Evolutionary conservation across 2,329 filamentous ascomycete species (phyloP).

Genomic region (Chaetothyriales sp.): DNA sequence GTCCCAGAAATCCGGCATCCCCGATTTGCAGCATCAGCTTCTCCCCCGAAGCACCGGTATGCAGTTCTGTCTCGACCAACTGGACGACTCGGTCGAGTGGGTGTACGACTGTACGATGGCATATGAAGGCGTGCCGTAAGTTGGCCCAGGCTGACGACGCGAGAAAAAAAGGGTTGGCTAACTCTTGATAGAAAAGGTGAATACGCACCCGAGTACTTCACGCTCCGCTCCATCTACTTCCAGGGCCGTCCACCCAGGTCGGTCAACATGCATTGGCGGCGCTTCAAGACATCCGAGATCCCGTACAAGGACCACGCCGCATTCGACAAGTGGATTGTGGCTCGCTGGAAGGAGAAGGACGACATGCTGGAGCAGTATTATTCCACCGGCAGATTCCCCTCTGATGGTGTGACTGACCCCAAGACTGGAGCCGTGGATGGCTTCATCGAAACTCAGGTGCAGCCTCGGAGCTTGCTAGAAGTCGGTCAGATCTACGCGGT

Average conservation of each 20-base stretch:
- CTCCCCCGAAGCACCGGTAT: conserved; percentile 68
- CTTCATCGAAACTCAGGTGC: conserved; percentile 22
- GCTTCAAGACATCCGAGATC: conserved; percentile 59
- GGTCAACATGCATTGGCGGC: conserved; percentile 79
- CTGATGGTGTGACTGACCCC: conserved; percentile 37
- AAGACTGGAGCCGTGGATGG: conserved; percentile 1
- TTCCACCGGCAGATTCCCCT: conserved; percentile 55
- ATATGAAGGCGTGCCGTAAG: conserved; percentile 22
- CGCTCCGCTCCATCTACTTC: conserved; percentile 62
- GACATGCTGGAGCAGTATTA: conserved; percentile 63
- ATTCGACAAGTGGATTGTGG: conserved; percentile 64
- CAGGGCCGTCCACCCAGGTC: conserved; percentile 70
- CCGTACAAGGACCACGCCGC: conserved; percentile 51
- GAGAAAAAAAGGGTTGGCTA: background rate
- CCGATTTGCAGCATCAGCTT: conserved; percentile 58
- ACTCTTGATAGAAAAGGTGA: conserved; percentile 41
- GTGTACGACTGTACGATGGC: conserved; percentile 49
- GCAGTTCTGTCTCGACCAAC: conserved; percentile 62
- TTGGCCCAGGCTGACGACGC: background rate
- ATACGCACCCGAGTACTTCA: conserved; percentile 69
- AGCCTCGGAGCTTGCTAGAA: conserved; percentile 29
- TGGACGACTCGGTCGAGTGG: conserved; percentile 61
- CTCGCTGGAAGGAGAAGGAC: conserved; percentile 77
- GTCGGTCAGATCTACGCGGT: conserved; percentile 31
- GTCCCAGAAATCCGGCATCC: conserved; percentile 59